Percentiles rank a stretch among this genome's conserved stretches.
Conservation (phyloP, 75 land plant species). For the Selaginella moellendorffii region DNA sequence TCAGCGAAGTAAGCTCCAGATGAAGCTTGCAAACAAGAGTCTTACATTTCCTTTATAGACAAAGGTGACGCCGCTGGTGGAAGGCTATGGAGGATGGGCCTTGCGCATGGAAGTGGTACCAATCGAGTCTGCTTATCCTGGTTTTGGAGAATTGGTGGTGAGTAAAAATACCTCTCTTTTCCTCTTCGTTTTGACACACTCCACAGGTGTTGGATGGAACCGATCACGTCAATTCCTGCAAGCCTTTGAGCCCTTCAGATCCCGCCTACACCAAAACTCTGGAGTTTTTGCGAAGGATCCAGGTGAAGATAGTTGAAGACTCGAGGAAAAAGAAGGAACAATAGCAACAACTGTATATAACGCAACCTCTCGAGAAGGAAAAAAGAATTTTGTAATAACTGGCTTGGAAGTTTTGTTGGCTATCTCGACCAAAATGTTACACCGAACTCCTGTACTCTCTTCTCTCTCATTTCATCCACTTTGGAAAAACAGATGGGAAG, state of each 20-base stretch:
- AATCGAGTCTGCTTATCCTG: slow-evolving; percentile 98
- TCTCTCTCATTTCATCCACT: no score
- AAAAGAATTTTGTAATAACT: no score
- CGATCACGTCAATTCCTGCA: slow-evolving; percentile 96
- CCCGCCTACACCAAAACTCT: slow-evolving; percentile 70
- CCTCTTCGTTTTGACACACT: not conserved
- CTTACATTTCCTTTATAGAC: no score
- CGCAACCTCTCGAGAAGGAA: no score
- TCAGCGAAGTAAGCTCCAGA: slow-evolving; percentile 94
- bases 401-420: no score
- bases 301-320: not conserved
- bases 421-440: no score
- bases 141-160: slow-evolving; percentile 96
- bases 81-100: slow-evolving; percentile 99
- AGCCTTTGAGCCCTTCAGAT: slow-evolving; percentile 64
- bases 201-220: slow-evolving; percentile 79
- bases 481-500: no score
- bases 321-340: no score
- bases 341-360: no score
- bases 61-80: slow-evolving; percentile 88
- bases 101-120: slow-evolving; percentile 96
- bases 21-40: no score
- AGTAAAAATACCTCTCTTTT: slow-evolving; percentile 15
- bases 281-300: slow-evolving; percentile 48
- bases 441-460: no score